Conservation (phyloP, 768 basidiomycete species). For the Roridomyces roridus region DNA sequence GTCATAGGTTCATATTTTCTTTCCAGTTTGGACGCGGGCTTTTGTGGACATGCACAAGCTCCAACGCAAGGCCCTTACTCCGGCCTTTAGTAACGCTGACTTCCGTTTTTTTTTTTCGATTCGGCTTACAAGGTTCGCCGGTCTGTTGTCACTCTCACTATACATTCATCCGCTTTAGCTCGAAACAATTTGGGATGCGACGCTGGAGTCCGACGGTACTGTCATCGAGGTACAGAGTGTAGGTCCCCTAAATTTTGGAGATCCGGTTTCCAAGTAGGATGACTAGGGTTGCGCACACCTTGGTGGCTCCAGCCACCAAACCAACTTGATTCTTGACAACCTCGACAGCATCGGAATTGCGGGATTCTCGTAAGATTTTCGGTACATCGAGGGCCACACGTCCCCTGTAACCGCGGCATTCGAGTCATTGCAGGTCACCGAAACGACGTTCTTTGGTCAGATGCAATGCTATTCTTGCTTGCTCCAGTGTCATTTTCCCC, state of each 20-base stretch:
- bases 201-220: conserved; percentile 16
- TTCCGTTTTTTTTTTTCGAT: conserved; percentile 48
- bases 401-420: conserved; percentile 19
- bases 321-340: conserved; percentile 19
- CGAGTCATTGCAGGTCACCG: conserved; percentile 2
- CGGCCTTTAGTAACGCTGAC: conserved; percentile 48
- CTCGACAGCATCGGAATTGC: conserved; percentile 43
- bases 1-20: not conserved
- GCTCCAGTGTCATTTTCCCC: conserved; percentile 36
- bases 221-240: conserved; percentile 22
- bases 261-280: conserved; percentile 7
- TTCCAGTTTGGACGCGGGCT: conserved; percentile 21
- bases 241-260: not conserved
- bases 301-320: not conserved
- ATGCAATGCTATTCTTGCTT: conserved; percentile 31
- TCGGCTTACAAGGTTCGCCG: conserved; percentile 46
- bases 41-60: conserved; percentile 27
- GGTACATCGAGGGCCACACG: conserved; percentile 39
- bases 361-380: conserved; percentile 51
- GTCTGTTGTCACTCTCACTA: too few relatives aligned
- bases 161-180: conserved; percentile 1
- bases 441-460: not conserved
- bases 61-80: conserved; percentile 44
- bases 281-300: conserved; percentile 14
- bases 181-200: conserved; percentile 23